Base-by-base conservation (phyloP, 768 basidiomycete genomes). In the Crepidotus variabilis region DNA sequence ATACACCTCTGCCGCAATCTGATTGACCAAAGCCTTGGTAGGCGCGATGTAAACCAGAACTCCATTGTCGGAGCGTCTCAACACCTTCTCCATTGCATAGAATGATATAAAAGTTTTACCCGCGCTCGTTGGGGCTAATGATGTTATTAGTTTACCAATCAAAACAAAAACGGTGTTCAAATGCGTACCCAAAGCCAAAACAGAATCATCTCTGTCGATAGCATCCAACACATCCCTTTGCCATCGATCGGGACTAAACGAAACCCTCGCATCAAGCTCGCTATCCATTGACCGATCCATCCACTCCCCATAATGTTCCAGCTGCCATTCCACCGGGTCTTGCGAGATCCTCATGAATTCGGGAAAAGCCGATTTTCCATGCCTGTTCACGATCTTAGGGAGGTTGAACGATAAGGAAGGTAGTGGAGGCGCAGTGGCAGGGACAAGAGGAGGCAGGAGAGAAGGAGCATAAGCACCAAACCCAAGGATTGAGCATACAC, bases 91-190 rank as follows among this genome's bases (percentile, higher is more conserved):
- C 87, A 90, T 89, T 0, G 88, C 87, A 60, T 88, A 88, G 66
- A 78, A 90, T 2, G 85, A 86, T 45, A 90, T 87, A 63, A 90
- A 90, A 0, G 88, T 89, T 67, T 90, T 90, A 24, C 87, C 86
- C 0, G 86, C 86, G 67, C 84, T 85, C 0, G 85, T 87, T 0
- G 86, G 86, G 2, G 85, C 85, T 87, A 61, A 3, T 45, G 33
- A 51, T 36, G 21, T 35, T 33, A 3, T 47, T 11, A 46, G 50
- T 28, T 11, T 20, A 53, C 33, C n/a, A 55, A 34, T 16, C 16
- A 7, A 32, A 32, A 13, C 6, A 20, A 2, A 14, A 24, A 7
- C 32, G 4, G 21, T 16, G 50, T 5, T 23, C 34, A 21, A 54
- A 39, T 2, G 70, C 81, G 60, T 23, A 85, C 85, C 86, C 51